Base-by-base conservation (phyloP, 2,329 filamentous ascomycete species). In the Cercospora sp. region DNA sequence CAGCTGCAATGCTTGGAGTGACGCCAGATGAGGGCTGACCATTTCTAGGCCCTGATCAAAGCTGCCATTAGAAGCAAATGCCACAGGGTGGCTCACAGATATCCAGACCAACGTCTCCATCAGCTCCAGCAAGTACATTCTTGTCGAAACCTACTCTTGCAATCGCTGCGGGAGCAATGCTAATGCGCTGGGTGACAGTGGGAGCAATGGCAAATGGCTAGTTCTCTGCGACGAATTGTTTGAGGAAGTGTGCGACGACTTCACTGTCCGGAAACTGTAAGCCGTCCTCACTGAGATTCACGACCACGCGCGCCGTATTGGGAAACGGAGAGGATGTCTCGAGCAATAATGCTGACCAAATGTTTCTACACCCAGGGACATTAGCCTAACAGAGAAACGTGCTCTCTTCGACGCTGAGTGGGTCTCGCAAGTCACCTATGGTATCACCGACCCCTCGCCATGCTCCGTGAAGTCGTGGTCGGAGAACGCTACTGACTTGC, bases 161-260 rank as follows among this genome's bases (percentile, higher is more conserved):
- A 28, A 9, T n/a, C 24, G 24, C 30, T 58, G n/a, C 5, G 7
- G 53, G n/a, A 24, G 16, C 32, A 24, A 3, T 10, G 28, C 49
- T 64, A 40, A 58, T 32, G 12, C 18, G 13, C 13, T 13, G 45
- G 53, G 45, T 26, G 26, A 37, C 34, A 64, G 62, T 32, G 68
- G 68, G 16, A 65, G 60, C n/a, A 67, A 67, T 40, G 68, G 63
- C 13, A 69, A 67, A 61, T 69, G 68, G 68, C 68, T 69, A 13
- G 68, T 69, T 12, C 65, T 69, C 2, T 61, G 53, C 45, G 68
- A 67, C 12, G 68, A 69, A 34, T 51, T 69, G 40, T 69, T 65
- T 45, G 58, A 62, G 16, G 68, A 69, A 57, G 65, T 69, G 28
- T 69, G 68, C 57, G 62, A 32, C 32, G 66, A 68, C 5, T 68